Percentiles rank a stretch among this genome's conserved stretches.
Evolutionary conservation across 257 asterid species (phyloP).

Genomic region (Galeopsis tetrahit): DNA sequence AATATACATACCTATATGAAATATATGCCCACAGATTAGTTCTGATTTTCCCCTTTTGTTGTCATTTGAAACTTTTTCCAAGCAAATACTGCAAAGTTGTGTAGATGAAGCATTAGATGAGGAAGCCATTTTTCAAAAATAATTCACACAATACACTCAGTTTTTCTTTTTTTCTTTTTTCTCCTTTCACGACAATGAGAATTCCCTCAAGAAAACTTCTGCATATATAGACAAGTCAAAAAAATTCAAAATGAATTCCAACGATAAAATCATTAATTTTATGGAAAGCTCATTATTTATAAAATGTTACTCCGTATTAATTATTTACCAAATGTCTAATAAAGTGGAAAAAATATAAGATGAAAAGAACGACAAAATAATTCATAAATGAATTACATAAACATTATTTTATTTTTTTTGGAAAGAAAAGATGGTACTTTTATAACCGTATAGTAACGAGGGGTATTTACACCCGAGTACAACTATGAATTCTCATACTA

Average conservation of each 20-base stretch:
- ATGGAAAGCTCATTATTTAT: neutral
- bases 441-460: no score
- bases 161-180: neutral
- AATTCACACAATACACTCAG: no score
- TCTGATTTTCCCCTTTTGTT: slow-evolving; percentile 27
- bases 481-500: no score
- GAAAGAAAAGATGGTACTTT: no score
- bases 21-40: slow-evolving; percentile 23
- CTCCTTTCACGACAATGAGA: neutral
- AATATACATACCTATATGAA: slow-evolving; percentile 14
- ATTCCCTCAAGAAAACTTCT: neutral
- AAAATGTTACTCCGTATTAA: no score
- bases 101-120: neutral
- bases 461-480: no score
- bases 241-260: neutral
- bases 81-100: slow-evolving; percentile 18
- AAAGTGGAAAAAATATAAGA: no score
- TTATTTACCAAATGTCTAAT: neutral
- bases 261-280: neutral
- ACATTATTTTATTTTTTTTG: no score
- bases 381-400: neutral
- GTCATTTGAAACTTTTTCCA: neutral
- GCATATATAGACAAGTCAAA: neutral
- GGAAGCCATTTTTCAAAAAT: neutral
- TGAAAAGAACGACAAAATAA: neutral